Percentiles rank a stretch among this genome's conserved stretches.
Evolutionary conservation across 805 yeast species (phyloP).

Genomic region (Blastobotrys chiropterorum): DNA sequence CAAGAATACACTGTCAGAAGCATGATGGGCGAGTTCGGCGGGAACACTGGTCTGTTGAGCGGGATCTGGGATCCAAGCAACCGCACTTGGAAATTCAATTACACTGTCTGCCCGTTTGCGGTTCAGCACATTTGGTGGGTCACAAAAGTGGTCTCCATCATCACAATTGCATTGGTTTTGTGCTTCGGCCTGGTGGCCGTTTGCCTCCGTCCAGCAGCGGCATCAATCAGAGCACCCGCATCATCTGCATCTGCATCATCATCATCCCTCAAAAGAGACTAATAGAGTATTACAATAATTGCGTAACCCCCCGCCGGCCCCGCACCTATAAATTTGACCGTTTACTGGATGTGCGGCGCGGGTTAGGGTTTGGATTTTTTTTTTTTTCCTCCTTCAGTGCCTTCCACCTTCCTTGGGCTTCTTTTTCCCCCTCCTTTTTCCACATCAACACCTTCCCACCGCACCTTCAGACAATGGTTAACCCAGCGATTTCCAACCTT

Average conservation of each 20-base stretch:
- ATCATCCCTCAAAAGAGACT: neutral
- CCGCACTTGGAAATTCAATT: conserved; percentile 55
- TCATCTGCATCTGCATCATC: neutral
- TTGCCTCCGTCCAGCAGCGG: neutral
- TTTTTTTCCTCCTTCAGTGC: neutral
- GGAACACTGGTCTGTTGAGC: conserved; percentile 78
- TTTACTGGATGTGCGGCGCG: neutral
- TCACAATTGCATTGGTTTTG: conserved; percentile 34
- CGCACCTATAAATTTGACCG: neutral
- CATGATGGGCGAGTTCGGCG: conserved; percentile 95
- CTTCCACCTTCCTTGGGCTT: neutral
- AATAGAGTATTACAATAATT: neutral
- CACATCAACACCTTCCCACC: neutral
- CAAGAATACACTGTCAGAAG: conserved; percentile 82
- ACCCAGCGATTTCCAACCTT: conserved; percentile 82
- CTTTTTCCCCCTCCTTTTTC: neutral
- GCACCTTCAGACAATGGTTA: conserved; percentile 40
- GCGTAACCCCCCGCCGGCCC: too few species aligned
- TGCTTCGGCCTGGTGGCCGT: conserved; percentile 1
- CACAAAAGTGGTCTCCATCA: conserved; percentile 47
- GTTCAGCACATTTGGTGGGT: conserved; percentile 97
- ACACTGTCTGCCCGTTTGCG: conserved; percentile 69
- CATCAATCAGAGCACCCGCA: neutral
- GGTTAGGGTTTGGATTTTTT: neutral
- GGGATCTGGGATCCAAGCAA: conserved; percentile 50